phyloP scores from a whole-genome alignment of 805 yeast species.

The Kodamaea kakaduensis region DNA sequence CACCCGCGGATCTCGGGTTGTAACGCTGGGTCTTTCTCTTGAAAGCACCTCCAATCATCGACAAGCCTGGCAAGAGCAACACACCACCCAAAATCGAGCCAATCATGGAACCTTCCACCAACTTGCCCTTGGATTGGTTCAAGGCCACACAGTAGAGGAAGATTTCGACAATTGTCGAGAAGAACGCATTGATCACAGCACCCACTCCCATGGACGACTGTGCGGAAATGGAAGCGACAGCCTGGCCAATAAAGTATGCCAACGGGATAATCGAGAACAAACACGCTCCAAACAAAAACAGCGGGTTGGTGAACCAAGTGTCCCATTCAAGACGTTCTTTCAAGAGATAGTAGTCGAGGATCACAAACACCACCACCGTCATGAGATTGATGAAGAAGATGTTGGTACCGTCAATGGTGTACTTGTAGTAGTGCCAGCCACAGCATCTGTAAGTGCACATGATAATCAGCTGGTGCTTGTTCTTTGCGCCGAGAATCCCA shows the following conservation, averaged over 20 bases:
- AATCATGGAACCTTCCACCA: conserved; percentile 94
- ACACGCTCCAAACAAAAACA: conserved; percentile 68
- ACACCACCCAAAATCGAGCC: conserved; percentile 95
- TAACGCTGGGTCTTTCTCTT: conserved; percentile 90
- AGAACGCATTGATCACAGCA: conserved; percentile 96
- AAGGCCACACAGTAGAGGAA: conserved; percentile 90
- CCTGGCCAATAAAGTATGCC: conserved; percentile 97
- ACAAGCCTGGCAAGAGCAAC: conserved; percentile 82
- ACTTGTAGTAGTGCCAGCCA: conserved; percentile 91
- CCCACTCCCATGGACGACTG: conserved; percentile 99
- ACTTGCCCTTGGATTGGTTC: conserved; percentile 73
- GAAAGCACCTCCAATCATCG: conserved; percentile 97
- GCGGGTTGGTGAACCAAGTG: conserved; percentile 53
- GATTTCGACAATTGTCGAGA: conserved; percentile 92
- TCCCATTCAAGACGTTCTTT: conserved; percentile 40
- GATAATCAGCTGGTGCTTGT: conserved; percentile 57
- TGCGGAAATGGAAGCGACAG: conserved; percentile 98
- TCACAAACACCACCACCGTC: conserved; percentile 75
- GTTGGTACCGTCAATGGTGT: conserved; percentile 94
- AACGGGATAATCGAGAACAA: conserved; percentile 84
- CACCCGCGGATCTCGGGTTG: conserved; percentile 96
- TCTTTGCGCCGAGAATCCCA: conserved; percentile 14
- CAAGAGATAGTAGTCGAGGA: conserved; percentile 67
- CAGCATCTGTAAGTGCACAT: conserved; percentile 90
- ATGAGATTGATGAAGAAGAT: conserved; percentile 85